These are phyloP conservation scores for Neopestalotiopsis sp. DNA, from an alignment of 2,329 filamentous ascomycete species.

Conservation along the genomic window DNA sequence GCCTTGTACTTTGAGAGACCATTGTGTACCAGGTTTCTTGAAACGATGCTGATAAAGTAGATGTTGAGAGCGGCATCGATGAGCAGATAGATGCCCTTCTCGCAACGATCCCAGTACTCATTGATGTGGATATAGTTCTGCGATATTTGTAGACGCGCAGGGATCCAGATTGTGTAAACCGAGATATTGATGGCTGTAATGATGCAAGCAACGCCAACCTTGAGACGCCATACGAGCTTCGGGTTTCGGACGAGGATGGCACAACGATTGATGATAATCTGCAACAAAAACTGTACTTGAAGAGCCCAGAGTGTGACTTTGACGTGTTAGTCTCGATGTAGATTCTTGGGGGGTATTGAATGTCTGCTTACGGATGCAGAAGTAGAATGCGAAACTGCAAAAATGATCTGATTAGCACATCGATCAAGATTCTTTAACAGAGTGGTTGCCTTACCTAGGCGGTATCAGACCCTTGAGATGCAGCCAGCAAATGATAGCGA, in stretches of 20 bases:
- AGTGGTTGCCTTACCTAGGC: not conserved
- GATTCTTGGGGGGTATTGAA: not conserved
- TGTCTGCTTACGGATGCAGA: conserved; percentile 9
- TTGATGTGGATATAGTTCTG: conserved; percentile 41
- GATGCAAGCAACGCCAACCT: conserved; percentile 49
- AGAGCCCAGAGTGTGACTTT: conserved; percentile 24
- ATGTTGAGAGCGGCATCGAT: conserved; percentile 15
- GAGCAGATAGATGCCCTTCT: conserved; percentile 10
- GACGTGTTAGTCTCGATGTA: not conserved
- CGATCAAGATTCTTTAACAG: not conserved
- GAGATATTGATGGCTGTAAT: conserved; percentile 56
- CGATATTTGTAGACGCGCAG: conserved; percentile 50
- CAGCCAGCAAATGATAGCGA: not conserved
- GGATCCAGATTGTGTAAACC: conserved; percentile 62
- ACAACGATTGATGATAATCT: conserved; percentile 61
- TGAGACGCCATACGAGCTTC: conserved; percentile 43
- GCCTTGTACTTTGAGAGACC: conserved; percentile 15
- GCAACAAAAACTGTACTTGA: conserved; percentile 55
- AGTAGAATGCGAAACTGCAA: conserved; percentile 8
- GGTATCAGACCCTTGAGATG: conserved; percentile 13
- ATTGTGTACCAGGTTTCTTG: not conserved
- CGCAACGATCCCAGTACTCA: conserved; percentile 9
- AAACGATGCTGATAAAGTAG: conserved; percentile 15
- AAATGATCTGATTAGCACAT: not conserved
- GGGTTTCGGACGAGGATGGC: conserved; percentile 49